These are phyloP conservation scores for Bruguiera sexangula DNA, from an alignment of 345 rosid genomes.

Conservation along the genomic window DNA sequence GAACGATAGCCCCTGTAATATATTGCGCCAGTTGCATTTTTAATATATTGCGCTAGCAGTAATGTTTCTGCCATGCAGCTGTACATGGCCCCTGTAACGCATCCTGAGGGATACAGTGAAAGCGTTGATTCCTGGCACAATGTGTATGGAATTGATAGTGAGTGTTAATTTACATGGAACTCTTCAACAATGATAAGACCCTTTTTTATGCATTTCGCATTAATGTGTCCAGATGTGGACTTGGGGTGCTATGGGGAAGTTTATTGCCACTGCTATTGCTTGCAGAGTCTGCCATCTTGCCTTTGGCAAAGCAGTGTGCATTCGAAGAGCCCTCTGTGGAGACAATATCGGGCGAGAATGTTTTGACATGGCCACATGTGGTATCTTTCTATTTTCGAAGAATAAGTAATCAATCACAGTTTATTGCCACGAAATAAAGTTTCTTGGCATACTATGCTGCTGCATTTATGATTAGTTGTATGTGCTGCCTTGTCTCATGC, in stretches of 20 bases:
- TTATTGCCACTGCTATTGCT: constrained; percentile 19
- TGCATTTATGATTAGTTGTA: no score
- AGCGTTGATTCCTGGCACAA: constrained; percentile 97
- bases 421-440: no score
- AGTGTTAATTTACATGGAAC: constrained; percentile 33
- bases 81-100: constrained; percentile 95
- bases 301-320: constrained; percentile 86
- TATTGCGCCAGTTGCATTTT: background rate
- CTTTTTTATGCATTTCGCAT: background rate
- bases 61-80: constrained; percentile 43
- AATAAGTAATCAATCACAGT: no score
- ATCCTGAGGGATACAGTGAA: constrained; percentile 82
- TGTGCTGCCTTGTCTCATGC: no score
- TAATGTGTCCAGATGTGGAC: background rate
- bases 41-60: background rate
- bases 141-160: constrained; percentile 95
- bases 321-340: constrained; percentile 95
- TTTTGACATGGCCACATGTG: constrained; percentile 91
- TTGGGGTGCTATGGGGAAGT: constrained; percentile 4
- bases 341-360: constrained; percentile 77
- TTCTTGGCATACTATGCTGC: background rate
- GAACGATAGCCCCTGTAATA: no score
- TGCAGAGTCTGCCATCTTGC: constrained; percentile 96
- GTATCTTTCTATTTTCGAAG: constrained; percentile 25
- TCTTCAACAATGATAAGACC: background rate